These are phyloP conservation scores for Kappamyces sp. DNA, from an alignment of 192 early-diverging fungal species.

Conservation along the genomic window DNA sequence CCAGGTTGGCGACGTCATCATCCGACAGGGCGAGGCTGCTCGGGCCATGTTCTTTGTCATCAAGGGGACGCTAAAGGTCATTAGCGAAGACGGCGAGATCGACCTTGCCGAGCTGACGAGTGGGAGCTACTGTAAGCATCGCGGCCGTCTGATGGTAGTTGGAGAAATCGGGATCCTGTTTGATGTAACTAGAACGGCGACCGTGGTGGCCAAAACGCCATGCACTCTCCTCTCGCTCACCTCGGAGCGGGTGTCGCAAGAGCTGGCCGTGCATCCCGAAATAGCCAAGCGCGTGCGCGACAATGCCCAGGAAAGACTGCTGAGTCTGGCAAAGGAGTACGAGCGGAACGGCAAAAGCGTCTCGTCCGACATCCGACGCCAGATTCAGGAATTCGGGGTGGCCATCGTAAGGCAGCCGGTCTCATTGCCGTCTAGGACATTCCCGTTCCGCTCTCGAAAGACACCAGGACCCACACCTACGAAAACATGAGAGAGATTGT, in stretches of 20 bases:
- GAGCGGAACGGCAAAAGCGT: conserved; percentile 32
- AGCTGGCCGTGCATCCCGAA: conserved; percentile 56
- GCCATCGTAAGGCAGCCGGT: neutral
- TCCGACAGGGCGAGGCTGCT: conserved; percentile 57
- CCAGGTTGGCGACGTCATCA: conserved; percentile 47
- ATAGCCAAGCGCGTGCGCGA: conserved; percentile 50
- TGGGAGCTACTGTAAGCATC: conserved; percentile 38
- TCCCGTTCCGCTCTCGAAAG: conserved; percentile 5
- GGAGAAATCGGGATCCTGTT: conserved; percentile 53
- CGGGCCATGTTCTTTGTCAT: conserved; percentile 70
- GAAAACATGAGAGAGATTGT: conserved; percentile 6
- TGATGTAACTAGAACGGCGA: conserved; percentile 50
- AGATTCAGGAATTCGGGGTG: conserved; percentile 17
- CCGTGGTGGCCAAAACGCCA: conserved; percentile 57
- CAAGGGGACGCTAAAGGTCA: conserved; percentile 59
- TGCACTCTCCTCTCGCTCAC: conserved; percentile 61
- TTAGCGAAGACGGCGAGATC: conserved; percentile 48
- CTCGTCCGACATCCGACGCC: conserved; percentile 7
- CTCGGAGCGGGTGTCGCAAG: conserved; percentile 49
- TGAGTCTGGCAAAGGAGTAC: conserved; percentile 25
- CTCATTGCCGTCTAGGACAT: conserved; percentile 13
- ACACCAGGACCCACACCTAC: conserved; percentile 10
- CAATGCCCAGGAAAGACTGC: conserved; percentile 57
- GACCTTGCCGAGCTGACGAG: conserved; percentile 36
- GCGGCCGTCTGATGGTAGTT: conserved; percentile 26